Percentiles rank a stretch among this genome's conserved stretches.
These are phyloP conservation scores for Phytomonas francai DNA, from an alignment of 208 protist genomes.

Conservation along the genomic window DNA sequence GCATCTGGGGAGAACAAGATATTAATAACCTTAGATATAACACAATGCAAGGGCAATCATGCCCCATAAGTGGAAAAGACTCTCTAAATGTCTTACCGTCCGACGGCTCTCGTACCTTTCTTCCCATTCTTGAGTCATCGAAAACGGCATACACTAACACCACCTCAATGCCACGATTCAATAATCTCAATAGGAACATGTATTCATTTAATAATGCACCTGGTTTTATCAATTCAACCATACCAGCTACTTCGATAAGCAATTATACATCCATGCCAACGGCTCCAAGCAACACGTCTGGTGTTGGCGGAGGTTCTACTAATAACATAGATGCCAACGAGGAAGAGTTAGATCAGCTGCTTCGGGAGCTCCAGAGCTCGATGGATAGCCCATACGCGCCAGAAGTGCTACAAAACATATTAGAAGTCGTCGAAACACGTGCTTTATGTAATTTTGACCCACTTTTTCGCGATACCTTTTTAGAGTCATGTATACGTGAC, in stretches of 20 bases:
- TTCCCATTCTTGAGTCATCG: background rate
- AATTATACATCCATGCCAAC: background rate
- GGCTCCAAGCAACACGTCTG: constrained; percentile 5
- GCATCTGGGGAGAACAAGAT: background rate
- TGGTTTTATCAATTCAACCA: background rate
- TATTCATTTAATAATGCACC: background rate
- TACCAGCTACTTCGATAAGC: background rate
- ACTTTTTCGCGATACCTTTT: constrained; percentile 59
- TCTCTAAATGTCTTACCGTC: background rate
- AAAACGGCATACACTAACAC: background rate
- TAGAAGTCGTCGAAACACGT: constrained; percentile 72
- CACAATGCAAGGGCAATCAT: background rate
- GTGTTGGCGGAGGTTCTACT: constrained; percentile 15
- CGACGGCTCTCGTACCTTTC: background rate
- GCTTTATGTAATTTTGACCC: constrained; percentile 73
- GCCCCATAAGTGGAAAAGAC: background rate
- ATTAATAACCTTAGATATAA: background rate
- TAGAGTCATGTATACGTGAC: constrained; percentile 81
- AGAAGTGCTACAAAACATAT: constrained; percentile 64
- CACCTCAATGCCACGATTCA: background rate
- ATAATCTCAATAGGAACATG: constrained; percentile 9
- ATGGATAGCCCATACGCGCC: constrained; percentile 49
- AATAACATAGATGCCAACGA: constrained; percentile 49
- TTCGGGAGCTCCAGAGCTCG: constrained; percentile 66
- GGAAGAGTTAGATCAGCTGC: constrained; percentile 71